Evolutionary conservation across 140 eudicot genomes (phyloP), one percentile per base, ranked within the genome.

Genomic region (Ambrosia hybrid): DNA sequence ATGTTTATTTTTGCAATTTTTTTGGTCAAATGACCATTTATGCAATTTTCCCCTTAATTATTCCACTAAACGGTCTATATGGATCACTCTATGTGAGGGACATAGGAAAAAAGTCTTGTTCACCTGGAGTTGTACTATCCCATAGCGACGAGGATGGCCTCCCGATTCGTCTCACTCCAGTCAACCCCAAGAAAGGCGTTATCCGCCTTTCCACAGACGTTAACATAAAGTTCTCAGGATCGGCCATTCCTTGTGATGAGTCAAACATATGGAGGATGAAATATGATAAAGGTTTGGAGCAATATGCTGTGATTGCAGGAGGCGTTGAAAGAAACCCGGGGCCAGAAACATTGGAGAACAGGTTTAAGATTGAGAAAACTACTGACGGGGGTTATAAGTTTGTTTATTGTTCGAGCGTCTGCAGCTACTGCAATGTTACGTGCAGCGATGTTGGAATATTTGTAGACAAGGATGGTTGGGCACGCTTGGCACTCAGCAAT

Each of bases 291-390:
- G 45, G 45, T 39, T 4, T 39, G 45, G 6, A 39, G 45, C 45
- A 5, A 39, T 4, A 39, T 39, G 45, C 6, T 39, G 45, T 39
- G 45, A 39, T 39, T 6, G 45, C 6, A 8, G 45, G 45, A 39
- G 45, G 45, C 6, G 45, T 39, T 4, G 45, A 39, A 39, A 8
- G 45, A 8, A 39, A 39, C 45, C 45, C 45, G 45, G 45, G 45
- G 45, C 45, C 45, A 39, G 6, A 39, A 39, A 39, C 45, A 39
- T 39, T 39, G 45, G 8, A 39, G 8, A 39, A 39, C 45, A 4
- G 45, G 45, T 80, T 80, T 43, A 80, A 80, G 70, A 80, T 84
- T 46, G 85, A 77, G 57, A 77, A 80, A 70, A 49, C 34, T 15
- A 57, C 16, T 0, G 48, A 61, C n/a, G n/a, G n/a, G 3, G 79